Conservation (phyloP, 139 green algal species). For the Coccomyxa sp. region DNA sequence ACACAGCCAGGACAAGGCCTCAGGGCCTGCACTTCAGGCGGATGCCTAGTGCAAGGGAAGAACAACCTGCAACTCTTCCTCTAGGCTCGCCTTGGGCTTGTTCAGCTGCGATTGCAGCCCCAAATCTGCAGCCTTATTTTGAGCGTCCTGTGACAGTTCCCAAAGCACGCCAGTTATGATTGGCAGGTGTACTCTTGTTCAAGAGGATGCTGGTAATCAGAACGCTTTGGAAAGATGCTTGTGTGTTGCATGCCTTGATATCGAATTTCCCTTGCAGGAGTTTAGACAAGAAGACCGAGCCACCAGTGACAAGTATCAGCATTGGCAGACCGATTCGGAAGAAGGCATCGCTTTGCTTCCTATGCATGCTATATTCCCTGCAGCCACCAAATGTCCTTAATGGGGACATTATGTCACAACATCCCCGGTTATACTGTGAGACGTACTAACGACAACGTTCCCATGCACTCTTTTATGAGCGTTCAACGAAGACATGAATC, state of each 20-base stretch:
- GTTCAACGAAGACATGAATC: no score
- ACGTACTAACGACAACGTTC: no score
- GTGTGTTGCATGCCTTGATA: constrained; percentile 10
- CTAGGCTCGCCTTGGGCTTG: background rate
- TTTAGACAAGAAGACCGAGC: constrained; percentile 6
- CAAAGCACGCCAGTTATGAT: background rate
- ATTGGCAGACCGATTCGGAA: constrained; percentile 11
- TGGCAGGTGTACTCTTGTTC: no score
- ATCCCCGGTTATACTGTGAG: no score
- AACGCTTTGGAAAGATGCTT: background rate
- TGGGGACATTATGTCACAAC: no score
- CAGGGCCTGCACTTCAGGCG: no score
- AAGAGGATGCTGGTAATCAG: background rate
- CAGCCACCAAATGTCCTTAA: background rate
- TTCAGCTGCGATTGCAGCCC: constrained; percentile 3
- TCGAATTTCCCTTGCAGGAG: constrained; percentile 21
- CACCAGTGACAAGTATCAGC: constrained; percentile 13
- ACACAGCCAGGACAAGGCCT: no score
- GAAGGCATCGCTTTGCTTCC: constrained; percentile 1
- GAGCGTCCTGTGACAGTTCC: constrained; percentile 5
- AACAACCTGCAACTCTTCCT: constrained; percentile 16
- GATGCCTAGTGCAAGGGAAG: background rate
- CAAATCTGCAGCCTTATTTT: constrained; percentile 7
- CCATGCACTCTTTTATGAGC: no score
- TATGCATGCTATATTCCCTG: background rate